Evolutionary conservation across 2,329 filamentous ascomycete genomes (phyloP), one percentile per base, ranked within the genome.

Genomic region (Cercospora beticola): DNA sequence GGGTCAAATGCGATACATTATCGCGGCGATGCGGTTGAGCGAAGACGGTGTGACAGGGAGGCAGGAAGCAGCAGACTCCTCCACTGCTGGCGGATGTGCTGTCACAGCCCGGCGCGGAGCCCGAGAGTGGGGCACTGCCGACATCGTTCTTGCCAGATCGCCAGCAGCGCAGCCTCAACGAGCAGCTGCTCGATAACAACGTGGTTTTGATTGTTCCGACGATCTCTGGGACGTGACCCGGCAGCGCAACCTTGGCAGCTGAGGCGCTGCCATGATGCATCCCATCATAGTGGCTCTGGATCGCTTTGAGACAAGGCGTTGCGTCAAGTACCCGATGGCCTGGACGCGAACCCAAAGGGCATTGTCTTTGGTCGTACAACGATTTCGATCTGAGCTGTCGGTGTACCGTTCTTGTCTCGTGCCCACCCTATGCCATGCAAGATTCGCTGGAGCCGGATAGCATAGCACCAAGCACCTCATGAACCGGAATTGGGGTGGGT

Each of bases 181-280:
- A 62, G 59, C n/a, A 63, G 46, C 18, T 43, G 49, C 57, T 23
- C 36, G 36, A 30, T 28, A 14, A 59, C 36, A 69, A 69, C 63
- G 67, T 69, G 67, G 67, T 63, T 69, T 69, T 69, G 63, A 69
- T 69, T 66, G 60, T 46, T 31, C 60, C n/a, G 56, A 40, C 30
- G 67, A 66, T 68, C 49, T 36, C 52, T 58, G 67, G 59, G 49
- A 58, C 49, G 12, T 46, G 43, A 23, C 52, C 18, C 49, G 46
- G 49, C 31, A 33, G 49, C 23, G 21, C n/a, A 7, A 21, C 26
- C 62, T 58, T 64, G 62, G 36, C 36, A 26, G 23, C 12, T 33
- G 40, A 21, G 60, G 26, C 36, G 40, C 36, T 46, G 33, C 60
- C 43, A 49, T 31, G 30, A 21, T 36, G 49, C 49, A 61, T 61